phyloP scores from a whole-genome alignment of 2,329 filamentous ascomycete genomes.

The Polytolypa hystricis region DNA sequence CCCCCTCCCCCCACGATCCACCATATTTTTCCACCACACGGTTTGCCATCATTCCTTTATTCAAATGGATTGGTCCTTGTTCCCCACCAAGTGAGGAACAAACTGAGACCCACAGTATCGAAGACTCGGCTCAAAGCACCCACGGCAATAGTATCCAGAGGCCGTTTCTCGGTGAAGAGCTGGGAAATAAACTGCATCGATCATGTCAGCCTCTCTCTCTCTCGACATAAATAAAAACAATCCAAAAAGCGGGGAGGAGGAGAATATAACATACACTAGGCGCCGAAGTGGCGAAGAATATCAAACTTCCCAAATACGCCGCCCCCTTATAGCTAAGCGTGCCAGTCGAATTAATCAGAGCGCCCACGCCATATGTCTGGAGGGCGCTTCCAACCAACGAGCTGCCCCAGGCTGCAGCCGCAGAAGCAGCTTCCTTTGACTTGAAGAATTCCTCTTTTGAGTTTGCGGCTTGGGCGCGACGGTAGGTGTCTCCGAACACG shows the following conservation, averaged over 20 bases:
- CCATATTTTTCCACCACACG: no score
- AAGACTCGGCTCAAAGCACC: conserved; percentile 73
- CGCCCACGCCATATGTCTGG: conserved; percentile 81
- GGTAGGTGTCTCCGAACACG: conserved; percentile 89
- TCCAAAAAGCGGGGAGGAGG: neutral
- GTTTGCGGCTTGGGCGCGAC: conserved; percentile 81
- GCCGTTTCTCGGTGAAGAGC: conserved; percentile 81
- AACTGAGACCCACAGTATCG: conserved; percentile 82
- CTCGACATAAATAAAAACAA: neutral
- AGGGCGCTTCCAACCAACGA: conserved; percentile 80
- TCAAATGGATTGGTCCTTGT: conserved; percentile 89
- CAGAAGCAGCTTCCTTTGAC: conserved; percentile 82
- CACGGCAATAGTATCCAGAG: conserved; percentile 79
- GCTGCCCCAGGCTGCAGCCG: conserved; percentile 80
- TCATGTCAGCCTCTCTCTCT: neutral
- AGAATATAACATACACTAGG: conserved; percentile 58
- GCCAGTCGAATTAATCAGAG: conserved; percentile 86
- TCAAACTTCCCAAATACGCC: conserved; percentile 78
- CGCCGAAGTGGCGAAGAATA: conserved; percentile 85
- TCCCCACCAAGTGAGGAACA: conserved; percentile 97
- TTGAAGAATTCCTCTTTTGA: conserved; percentile 93
- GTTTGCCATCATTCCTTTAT: no score
- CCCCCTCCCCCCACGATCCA: no score
- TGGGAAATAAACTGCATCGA: conserved; percentile 64
- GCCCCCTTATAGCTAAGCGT: conserved; percentile 96